phyloP scores from a whole-genome alignment of 2,329 filamentous ascomycete genomes.

The Beauveria sp. region DNA sequence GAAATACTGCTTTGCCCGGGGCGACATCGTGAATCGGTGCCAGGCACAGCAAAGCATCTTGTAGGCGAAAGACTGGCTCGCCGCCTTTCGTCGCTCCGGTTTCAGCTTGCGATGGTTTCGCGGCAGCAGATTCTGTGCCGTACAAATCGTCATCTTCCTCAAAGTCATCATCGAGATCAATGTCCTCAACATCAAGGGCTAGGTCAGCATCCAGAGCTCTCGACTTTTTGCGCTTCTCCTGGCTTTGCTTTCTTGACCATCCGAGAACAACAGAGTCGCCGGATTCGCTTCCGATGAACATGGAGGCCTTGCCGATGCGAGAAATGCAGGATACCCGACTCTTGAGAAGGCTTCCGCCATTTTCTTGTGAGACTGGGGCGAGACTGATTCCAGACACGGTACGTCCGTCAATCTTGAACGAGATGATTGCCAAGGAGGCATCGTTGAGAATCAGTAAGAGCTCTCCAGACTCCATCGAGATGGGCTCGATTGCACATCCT shows the following conservation, averaged over 20 bases:
- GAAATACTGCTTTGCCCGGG: conserved; percentile 49
- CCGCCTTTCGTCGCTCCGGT: conserved; percentile 43
- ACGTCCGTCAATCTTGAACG: conserved; percentile 81
- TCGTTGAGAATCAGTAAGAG: conserved; percentile 74
- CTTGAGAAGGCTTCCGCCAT: conserved; percentile 55
- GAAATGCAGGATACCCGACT: conserved; percentile 62
- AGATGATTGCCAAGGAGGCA: conserved; percentile 67
- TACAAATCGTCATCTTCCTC: conserved; percentile 57
- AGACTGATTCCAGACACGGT: conserved; percentile 84
- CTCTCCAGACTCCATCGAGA: conserved; percentile 73
- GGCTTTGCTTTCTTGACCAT: conserved; percentile 62
- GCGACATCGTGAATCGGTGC: conserved; percentile 72
- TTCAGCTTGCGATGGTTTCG: conserved; percentile 39
- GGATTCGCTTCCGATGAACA: conserved; percentile 84
- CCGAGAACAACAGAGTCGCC: conserved; percentile 74
- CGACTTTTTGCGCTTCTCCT: conserved; percentile 58
- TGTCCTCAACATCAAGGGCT: conserved; percentile 42
- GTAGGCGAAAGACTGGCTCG: conserved; percentile 65
- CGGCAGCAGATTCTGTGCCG: conserved; percentile 55
- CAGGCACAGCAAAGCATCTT: conserved; percentile 70
- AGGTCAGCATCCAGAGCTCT: conserved; percentile 48
- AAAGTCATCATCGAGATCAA: conserved; percentile 47
- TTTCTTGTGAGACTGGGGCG: conserved; percentile 52
- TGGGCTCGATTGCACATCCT: conserved; percentile 66
- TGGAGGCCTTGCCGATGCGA: conserved; percentile 55